phyloP scores from a whole-genome alignment of 2,329 filamentous ascomycete species.

The Penicillium freii region DNA sequence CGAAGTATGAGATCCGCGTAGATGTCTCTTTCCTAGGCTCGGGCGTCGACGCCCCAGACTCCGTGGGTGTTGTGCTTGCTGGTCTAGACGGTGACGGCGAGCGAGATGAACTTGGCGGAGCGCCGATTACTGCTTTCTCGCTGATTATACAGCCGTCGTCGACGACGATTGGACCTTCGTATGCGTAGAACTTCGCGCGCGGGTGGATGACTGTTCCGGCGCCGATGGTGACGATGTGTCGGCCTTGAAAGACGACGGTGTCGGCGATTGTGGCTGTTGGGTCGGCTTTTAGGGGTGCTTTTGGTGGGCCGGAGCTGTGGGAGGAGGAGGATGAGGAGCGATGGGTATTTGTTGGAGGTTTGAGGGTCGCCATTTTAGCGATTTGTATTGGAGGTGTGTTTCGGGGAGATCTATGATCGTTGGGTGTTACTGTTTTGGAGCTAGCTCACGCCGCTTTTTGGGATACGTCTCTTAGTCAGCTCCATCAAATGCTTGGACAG shows the following conservation, averaged over 20 bases:
- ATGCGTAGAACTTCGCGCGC: conserved; percentile 73
- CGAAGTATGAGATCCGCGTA: conserved; percentile 39
- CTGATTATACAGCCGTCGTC: conserved; percentile 79
- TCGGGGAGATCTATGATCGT: conserved; percentile 1
- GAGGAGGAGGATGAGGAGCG: conserved; percentile 27
- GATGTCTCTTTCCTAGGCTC: conserved; percentile 11
- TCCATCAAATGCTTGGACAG: background rate
- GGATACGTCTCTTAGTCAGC: conserved; percentile 1
- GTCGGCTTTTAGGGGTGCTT: conserved; percentile 39
- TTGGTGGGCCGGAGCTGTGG: conserved; percentile 27
- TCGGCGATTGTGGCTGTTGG: conserved; percentile 42
- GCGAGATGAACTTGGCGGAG: conserved; percentile 46
- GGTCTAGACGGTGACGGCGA: conserved; percentile 10
- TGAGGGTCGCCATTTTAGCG: conserved; percentile 25
- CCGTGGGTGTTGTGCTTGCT: background rate
- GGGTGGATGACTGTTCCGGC: conserved; percentile 83
- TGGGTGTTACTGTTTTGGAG: background rate
- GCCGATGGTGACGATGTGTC: conserved; percentile 73
- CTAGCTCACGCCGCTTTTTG: background rate
- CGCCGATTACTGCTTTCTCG: conserved; percentile 55
- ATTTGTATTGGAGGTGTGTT: conserved; percentile 6
- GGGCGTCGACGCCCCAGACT: background rate
- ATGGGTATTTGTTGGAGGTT: conserved; percentile 30
- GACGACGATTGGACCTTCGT: conserved; percentile 73
- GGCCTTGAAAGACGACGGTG: conserved; percentile 54